These are phyloP conservation scores for Nepenthes alata DNA, from an alignment of 179 eudicot genomes.

Conservation along the genomic window DNA sequence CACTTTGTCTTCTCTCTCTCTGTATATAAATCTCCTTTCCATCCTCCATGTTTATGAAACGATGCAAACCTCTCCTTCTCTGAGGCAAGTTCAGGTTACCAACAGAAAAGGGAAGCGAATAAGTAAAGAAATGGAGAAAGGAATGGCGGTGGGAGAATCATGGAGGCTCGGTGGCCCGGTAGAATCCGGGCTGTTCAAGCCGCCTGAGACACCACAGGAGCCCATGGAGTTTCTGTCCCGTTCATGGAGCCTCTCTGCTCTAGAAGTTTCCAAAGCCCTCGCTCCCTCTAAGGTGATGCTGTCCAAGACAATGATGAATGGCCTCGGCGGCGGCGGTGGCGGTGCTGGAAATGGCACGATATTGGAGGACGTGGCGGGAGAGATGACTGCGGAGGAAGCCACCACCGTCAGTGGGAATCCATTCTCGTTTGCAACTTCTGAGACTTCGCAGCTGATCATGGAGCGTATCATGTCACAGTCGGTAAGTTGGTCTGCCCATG, in stretches of 20 bases:
- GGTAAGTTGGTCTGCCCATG: conserved; percentile 30
- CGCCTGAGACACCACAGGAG: conserved; percentile 70
- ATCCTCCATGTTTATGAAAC: too few relatives aligned
- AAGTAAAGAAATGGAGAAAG: conserved; percentile 17
- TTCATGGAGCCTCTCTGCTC: conserved; percentile 82
- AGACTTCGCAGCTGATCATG: conserved; percentile 85
- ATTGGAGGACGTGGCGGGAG: conserved; percentile 36
- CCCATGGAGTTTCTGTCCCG: conserved; percentile 94
- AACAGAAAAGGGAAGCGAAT: too few relatives aligned
- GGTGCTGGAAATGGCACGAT: conserved; percentile 18
- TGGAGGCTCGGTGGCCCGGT: conserved; percentile 20
- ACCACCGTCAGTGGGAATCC: conserved; percentile 37
- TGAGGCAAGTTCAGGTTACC: too few relatives aligned
- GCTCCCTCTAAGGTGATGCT: conserved; percentile 27
- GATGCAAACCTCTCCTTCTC: too few relatives aligned
- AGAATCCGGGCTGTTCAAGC: conserved; percentile 25
- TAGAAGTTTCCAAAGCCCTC: conserved; percentile 59
- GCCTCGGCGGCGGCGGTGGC: conserved; percentile 1
- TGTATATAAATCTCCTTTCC: too few relatives aligned
- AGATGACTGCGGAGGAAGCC: conserved; percentile 19
- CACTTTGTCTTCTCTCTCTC: too few relatives aligned
- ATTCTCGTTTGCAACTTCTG: conserved; percentile 68
- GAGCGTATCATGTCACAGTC: conserved; percentile 95
- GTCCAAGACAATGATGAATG: conserved; percentile 10
- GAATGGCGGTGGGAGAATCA: conserved; percentile 18